Percentiles rank a stretch among this genome's conserved stretches.
Conservation (phyloP, 1,284 basidiomycete genomes). For the Ustilago trichophora region DNA sequence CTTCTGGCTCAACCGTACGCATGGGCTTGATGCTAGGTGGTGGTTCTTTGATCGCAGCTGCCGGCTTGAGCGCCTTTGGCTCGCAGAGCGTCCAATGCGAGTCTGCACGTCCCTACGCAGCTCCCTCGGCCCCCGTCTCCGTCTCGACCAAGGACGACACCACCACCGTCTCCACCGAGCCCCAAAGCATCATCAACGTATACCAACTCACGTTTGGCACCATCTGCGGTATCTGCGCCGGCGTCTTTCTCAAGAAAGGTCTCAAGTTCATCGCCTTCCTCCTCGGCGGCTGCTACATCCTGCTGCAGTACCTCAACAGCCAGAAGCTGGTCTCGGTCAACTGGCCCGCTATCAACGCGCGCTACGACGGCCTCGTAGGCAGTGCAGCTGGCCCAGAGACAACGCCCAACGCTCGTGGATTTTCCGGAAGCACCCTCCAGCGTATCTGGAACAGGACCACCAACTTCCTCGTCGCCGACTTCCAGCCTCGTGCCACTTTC, state of each 20-base stretch:
- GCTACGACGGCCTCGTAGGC: slow-evolving; percentile 79
- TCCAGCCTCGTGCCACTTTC: slow-evolving; percentile 76
- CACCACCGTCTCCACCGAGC: slow-evolving; percentile 56
- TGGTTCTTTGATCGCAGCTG: slow-evolving; percentile 29
- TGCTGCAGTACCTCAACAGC: slow-evolving; percentile 62
- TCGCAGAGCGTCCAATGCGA: slow-evolving; percentile 18
- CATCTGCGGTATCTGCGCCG: slow-evolving; percentile 82
- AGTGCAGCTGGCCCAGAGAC: slow-evolving; percentile 71
- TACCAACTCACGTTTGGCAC: slow-evolving; percentile 89
- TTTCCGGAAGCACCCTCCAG: slow-evolving; percentile 69
- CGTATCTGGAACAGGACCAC: slow-evolving; percentile 78
- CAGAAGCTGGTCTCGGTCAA: slow-evolving; percentile 76
- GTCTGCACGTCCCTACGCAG: slow-evolving; percentile 30
- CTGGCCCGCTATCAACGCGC: slow-evolving; percentile 73
- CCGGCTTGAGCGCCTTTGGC: slow-evolving; percentile 18
- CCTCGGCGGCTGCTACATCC: slow-evolving; percentile 71
- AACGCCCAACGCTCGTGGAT: slow-evolving; percentile 68
- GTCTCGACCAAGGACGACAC: slow-evolving; percentile 10
- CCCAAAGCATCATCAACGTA: slow-evolving; percentile 77
- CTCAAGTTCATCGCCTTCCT: slow-evolving; percentile 82
- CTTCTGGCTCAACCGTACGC: slow-evolving; percentile 10
- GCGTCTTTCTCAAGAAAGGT: slow-evolving; percentile 93
- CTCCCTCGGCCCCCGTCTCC: slow-evolving; percentile 6
- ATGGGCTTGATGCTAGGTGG: slow-evolving; percentile 28
- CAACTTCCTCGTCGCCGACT: slow-evolving; percentile 89